A percentile compares a stretch with the other conserved stretches of the same genome.
phyloP scores from a whole-genome alignment of 768 basidiomycete genomes.

The Strobilomyces dryophilus region DNA sequence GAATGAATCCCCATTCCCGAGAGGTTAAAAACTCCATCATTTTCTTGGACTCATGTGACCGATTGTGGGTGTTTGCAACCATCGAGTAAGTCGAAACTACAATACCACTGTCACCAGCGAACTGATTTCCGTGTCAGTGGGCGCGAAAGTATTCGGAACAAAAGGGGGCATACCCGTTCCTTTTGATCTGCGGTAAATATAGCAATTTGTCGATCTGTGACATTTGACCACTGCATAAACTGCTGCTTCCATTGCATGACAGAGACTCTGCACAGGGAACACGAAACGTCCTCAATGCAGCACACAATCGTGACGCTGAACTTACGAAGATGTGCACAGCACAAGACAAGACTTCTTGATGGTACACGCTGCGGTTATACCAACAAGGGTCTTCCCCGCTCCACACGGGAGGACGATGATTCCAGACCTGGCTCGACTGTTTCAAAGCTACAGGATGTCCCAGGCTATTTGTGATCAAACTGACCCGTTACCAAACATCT shows the following conservation, averaged over 20 bases:
- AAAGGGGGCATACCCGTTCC: slow-evolving; percentile 65
- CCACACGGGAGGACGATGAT: slow-evolving; percentile 99
- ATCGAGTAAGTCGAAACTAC: slow-evolving; percentile 99
- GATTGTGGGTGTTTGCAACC: slow-evolving; percentile 97
- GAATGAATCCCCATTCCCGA: slow-evolving; percentile 98
- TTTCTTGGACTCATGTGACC: slow-evolving; percentile 98
- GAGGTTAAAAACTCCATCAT: slow-evolving; percentile 99
- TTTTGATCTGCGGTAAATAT: slow-evolving; percentile 98
- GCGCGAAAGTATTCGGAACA: neutral
- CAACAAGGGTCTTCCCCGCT: slow-evolving; percentile 97
- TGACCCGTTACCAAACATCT: slow-evolving; percentile 99
- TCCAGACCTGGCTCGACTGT: slow-evolving; percentile 91
- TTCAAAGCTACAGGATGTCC: slow-evolving; percentile 5
- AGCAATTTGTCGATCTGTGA: slow-evolving; percentile 93
- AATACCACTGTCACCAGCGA: slow-evolving; percentile 95
- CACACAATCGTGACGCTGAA: slow-evolving; percentile 12
- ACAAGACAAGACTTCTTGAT: slow-evolving; percentile 99
- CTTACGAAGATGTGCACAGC: slow-evolving; percentile 95
- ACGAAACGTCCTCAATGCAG: slow-evolving; percentile 2
- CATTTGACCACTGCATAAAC: slow-evolving; percentile 98
- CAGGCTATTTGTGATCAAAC: slow-evolving; percentile 12
- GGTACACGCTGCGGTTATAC: slow-evolving; percentile 99
- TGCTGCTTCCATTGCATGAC: slow-evolving; percentile 99
- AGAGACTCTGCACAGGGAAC: slow-evolving; percentile 53
- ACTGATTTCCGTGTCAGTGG: slow-evolving; percentile 44